phyloP scores from a whole-genome alignment of 208 protist species.

The Wallacemonas sp. region DNA sequence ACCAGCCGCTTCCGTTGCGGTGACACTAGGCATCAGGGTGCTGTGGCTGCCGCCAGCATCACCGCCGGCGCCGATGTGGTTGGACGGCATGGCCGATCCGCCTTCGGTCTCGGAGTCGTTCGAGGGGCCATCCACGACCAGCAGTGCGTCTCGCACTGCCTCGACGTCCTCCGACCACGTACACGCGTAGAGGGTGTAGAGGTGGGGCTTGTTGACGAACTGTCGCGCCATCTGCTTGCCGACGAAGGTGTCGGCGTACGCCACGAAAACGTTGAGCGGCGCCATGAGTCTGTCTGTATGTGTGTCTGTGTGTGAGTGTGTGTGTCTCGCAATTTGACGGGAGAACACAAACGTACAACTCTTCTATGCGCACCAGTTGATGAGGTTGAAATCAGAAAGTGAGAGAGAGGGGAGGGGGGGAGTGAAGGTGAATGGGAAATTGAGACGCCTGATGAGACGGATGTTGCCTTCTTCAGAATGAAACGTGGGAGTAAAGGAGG shows the following conservation, averaged over 20 bases:
- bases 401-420: no score
- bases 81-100: neutral
- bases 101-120: neutral
- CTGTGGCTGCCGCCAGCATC: constrained; percentile 12
- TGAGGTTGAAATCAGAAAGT: no score
- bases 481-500: no score
- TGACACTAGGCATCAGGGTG: constrained; percentile 14
- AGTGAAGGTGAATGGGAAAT: no score
- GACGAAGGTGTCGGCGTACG: constrained; percentile 85
- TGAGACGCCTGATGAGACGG: no score
- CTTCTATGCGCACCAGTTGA: no score
- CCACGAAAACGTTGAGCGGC: constrained; percentile 59
- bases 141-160: constrained; percentile 24
- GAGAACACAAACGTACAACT: no score
- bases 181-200: constrained; percentile 74
- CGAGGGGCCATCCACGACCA: neutral
- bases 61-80: neutral
- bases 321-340: no score
- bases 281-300: constrained; percentile 16
- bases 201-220: constrained; percentile 46
- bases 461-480: no score
- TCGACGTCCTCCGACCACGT: constrained; percentile 57
- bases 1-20: constrained; percentile 4
- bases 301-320: no score
- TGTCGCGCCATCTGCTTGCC: constrained; percentile 57